Base-by-base conservation (phyloP, 495 filamentous ascomycete genomes). In the Neurospora sp. region DNA sequence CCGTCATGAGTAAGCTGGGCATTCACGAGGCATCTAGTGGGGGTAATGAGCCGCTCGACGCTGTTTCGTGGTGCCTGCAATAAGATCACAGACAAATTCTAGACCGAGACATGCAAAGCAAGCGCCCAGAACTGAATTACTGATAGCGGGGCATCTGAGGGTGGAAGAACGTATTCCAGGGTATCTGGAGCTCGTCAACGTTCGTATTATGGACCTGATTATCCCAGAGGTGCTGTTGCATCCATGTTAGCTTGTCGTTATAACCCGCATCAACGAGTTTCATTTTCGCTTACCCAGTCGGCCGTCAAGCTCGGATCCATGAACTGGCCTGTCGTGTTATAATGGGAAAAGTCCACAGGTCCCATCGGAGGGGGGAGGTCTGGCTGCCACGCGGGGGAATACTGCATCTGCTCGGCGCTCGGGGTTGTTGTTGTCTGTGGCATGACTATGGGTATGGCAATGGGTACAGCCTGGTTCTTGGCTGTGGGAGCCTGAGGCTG, bases 101-200 rank as follows among this genome's bases (percentile, higher is more conserved):
- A 62, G 24, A 28, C 2, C 48, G 48, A 11, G 24, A 31, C 24
- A 62, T 31, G 21, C 48, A 59, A 3, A 21, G 3, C 8, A 48
- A 3, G 2, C 43, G 3, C 9, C 43, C 8, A 48, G 43, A 43
- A 43, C 40, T 21, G 4, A 19, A 19, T 66, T 19, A 66, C 34
- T 66, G 54, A 66, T 66, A 66, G 28, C 54, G 28, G 34, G 54
- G 54, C 54, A 66, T 66, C 31, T 17, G 42, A 21, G 75, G 11
- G 28, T 73, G 74, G 24, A 80, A 80, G 43, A 78, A 80, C 4
- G 69, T 70, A 36, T 69, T 70, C 76, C 77, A 80, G 17, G 72
- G 72, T 37, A 77, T 79, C 48, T 77, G 76, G 4, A 31, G 11
- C 13, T n/a, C 37, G 8, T 78, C 78, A 19, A 69, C 70, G 19